Base-by-base conservation (phyloP, 1,284 basidiomycete species). In the Microstroma glucosiphilum region DNA sequence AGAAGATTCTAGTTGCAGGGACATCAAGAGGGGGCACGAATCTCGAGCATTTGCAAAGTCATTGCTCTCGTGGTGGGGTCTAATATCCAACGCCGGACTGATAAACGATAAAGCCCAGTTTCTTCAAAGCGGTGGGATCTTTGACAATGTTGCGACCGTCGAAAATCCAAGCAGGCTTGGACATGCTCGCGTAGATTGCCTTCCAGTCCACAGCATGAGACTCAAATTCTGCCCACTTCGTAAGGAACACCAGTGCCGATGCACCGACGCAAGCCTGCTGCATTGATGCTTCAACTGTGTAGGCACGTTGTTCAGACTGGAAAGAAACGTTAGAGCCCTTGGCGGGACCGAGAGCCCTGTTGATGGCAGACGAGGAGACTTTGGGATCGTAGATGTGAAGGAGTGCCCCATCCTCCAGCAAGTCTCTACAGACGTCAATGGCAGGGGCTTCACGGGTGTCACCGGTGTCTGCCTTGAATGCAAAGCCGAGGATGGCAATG, bases 401-500 rank as follows among this genome's bases (percentile, higher is more conserved):
- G 60, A 86, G 82, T 3, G 94, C 93, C 68, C 86, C 87, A 83
- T 99, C 94, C 56, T 87, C 85, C 70, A 88, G 85, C 86, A 99
- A 97, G 84, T 96, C 88, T 75, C 88, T 88, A 82, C 93, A 89
- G 69, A 99, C 86, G 23, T 91, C 89, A 82, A 97, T 96, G 23
- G 94, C 87, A n/a, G 94, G 88, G 9, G 92, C 93, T 83, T 97
- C 94, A 80, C 96, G 91, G n/a, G 77, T 79, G 51, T 79, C 77
- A 26, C 77, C 77, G 13, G 77, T 79, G 57, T 79, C 69, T 63
- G 77, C 76, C 68, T 76, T 76, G 75, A 78, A 72, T 13, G 75
- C 71, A 78, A 94, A 96, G n/a, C 94, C 96, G 58, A 98, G 88
- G 53, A 98, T 88, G 55, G 94, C 91, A 74, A 99, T 92, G 78